Evolutionary conservation across 2,329 filamentous ascomycete species (phyloP).

Genomic region (Apiospora koreana): DNA sequence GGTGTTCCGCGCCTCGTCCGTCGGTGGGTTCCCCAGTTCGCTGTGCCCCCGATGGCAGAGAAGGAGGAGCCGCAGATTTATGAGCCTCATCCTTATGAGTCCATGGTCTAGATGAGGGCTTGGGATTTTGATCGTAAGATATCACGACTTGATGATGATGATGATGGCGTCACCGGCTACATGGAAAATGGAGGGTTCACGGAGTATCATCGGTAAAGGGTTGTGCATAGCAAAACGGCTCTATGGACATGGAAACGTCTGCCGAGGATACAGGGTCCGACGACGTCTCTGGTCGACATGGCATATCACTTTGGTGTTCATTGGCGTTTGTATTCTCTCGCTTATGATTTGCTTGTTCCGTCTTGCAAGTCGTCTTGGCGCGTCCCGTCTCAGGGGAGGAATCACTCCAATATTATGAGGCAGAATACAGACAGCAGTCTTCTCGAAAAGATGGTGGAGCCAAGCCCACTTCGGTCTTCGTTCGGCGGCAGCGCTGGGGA

Average conservation of each 20-base stretch:
- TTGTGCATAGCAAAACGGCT: slow-evolving; percentile 2
- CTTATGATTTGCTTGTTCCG: background rate
- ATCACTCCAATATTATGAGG: background rate
- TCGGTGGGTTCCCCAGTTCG: slow-evolving; percentile 43
- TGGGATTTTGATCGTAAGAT: background rate
- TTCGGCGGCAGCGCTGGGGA: background rate
- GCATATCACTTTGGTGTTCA: background rate
- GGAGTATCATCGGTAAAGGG: slow-evolving; percentile 6
- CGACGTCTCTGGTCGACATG: background rate
- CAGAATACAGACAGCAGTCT: background rate
- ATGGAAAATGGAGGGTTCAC: slow-evolving; percentile 5
- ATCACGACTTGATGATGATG: slow-evolving; percentile 9
- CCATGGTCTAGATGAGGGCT: slow-evolving; percentile 7
- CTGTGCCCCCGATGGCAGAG: slow-evolving; percentile 20
- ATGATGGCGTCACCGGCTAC: slow-evolving; percentile 3
- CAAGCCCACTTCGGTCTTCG: background rate
- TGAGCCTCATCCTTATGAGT: slow-evolving; percentile 2
- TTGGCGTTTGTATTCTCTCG: background rate
- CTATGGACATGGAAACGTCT: background rate
- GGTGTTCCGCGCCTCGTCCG: slow-evolving; percentile 46
- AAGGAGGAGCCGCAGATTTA: slow-evolving; percentile 17
- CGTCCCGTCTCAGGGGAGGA: background rate
- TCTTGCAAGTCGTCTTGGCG: background rate
- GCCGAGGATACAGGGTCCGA: background rate
- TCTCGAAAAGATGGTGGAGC: background rate